Evolutionary conservation across 805 yeast genomes (phyloP).

Genomic region (Starmerella floricola): DNA sequence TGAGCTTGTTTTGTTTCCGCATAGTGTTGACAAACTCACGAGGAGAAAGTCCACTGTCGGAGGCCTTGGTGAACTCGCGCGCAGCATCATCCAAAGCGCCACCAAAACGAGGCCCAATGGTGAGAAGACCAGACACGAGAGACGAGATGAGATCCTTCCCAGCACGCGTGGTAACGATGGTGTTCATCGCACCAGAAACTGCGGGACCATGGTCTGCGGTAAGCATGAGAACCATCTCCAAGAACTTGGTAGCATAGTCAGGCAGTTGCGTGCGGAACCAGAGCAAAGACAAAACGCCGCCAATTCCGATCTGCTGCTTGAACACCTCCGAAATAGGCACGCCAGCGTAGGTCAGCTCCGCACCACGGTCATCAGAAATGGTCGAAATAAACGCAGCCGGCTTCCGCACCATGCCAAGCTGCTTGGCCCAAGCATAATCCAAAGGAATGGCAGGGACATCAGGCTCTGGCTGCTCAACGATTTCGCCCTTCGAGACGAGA

Average conservation of each 20-base stretch:
- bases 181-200: slow-evolving; percentile 39
- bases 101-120: slow-evolving; percentile 38
- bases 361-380: slow-evolving; percentile 39
- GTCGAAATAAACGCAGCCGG: slow-evolving; percentile 40
- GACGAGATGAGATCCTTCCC: slow-evolving; percentile 39
- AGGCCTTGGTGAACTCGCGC: slow-evolving; percentile 35
- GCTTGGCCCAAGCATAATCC: slow-evolving; percentile 39
- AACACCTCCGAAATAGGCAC: slow-evolving; percentile 38
- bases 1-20: slow-evolving; percentile 38
- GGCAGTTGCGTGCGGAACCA: slow-evolving; percentile 39
- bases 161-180: slow-evolving; percentile 38
- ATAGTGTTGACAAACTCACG: slow-evolving; percentile 37
- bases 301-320: slow-evolving; percentile 38
- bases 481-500: slow-evolving; percentile 36
- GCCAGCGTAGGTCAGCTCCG: slow-evolving; percentile 37
- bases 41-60: slow-evolving; percentile 36
- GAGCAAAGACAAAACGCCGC: slow-evolving; percentile 38
- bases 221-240: slow-evolving; percentile 39
- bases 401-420: slow-evolving; percentile 37
- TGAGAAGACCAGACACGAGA: slow-evolving; percentile 35
- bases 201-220: slow-evolving; percentile 42
- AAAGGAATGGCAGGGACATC: slow-evolving; percentile 39
- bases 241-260: slow-evolving; percentile 34
- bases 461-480: slow-evolving; percentile 33
- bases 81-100: slow-evolving; percentile 41